A percentile compares a stretch with the other conserved stretches of the same genome.
Evolutionary conservation across 768 basidiomycete species (phyloP).

Genomic region (Leccinellum rugosiceps): DNA sequence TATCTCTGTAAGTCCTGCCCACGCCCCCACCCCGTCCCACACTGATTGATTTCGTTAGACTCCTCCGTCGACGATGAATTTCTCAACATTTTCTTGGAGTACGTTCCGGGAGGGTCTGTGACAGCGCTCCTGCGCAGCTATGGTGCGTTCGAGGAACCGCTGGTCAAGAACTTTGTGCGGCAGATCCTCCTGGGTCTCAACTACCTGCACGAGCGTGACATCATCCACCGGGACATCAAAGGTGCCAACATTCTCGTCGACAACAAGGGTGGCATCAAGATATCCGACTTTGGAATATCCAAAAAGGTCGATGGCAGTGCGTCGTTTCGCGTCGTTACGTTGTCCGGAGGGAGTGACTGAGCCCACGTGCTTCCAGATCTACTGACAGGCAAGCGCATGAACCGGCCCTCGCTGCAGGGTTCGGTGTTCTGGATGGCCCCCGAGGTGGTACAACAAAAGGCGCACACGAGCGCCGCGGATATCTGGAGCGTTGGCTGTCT

Average conservation of each 20-base stretch:
- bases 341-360: constrained; percentile 30
- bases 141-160: constrained; percentile 89
- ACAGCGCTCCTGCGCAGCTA: constrained; percentile 85
- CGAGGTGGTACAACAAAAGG: constrained; percentile 95
- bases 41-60: constrained; percentile 46
- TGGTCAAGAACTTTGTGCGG: constrained; percentile 89
- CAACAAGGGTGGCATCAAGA: constrained; percentile 97
- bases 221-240: constrained; percentile 98
- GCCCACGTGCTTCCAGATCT: constrained; percentile 30
- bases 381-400: constrained; percentile 61
- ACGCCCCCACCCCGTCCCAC: not conserved
- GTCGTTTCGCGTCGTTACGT: constrained; percentile 32
- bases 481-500: constrained; percentile 97
- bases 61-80: constrained; percentile 89
- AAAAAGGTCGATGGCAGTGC: constrained; percentile 96
- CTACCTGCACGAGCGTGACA: constrained; percentile 90
- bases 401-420: constrained; percentile 92
- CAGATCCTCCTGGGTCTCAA: constrained; percentile 87
- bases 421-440: constrained; percentile 99
- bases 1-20: constrained; percentile 74
- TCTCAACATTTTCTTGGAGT: constrained; percentile 96
- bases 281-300: constrained; percentile 94
- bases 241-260: constrained; percentile 98
- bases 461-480: constrained; percentile 88
- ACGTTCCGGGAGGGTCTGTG: constrained; percentile 94